Evolutionary conservation across 768 basidiomycete genomes (phyloP).

Genomic region (Collybiopsis luxurians): DNA sequence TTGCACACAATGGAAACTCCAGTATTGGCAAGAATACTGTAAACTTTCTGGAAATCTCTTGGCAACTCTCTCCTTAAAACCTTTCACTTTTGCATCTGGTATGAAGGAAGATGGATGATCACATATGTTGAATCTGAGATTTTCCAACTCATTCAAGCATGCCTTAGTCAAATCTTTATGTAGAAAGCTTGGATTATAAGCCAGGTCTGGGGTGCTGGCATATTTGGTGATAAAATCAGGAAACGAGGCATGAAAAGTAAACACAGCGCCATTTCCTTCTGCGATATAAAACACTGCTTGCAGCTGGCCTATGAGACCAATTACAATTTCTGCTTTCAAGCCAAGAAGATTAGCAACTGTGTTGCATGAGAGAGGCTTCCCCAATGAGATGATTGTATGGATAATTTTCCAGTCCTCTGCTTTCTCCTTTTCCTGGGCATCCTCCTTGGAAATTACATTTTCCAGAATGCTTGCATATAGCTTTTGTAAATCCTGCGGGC

Average conservation of each 20-base stretch:
- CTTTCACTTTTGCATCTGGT: neutral
- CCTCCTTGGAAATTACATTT: neutral
- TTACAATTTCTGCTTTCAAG: neutral
- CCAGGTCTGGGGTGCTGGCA: too few species aligned
- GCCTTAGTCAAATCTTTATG: neutral
- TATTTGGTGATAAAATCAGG: neutral
- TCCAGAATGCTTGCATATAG: neutral
- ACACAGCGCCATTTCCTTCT: neutral
- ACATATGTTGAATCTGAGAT: constrained; percentile 10
- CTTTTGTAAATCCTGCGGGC: neutral
- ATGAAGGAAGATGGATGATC: constrained; percentile 1
- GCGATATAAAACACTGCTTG: constrained; percentile 1
- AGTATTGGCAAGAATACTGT: constrained; percentile 5
- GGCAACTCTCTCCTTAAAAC: neutral
- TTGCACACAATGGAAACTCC: neutral
- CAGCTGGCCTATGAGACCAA: neutral
- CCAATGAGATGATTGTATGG: neutral
- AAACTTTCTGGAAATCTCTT: neutral
- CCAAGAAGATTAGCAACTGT: neutral
- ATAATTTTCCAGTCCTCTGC: constrained; percentile 3
- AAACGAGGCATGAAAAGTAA: constrained; percentile 4
- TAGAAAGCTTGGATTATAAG: too few species aligned
- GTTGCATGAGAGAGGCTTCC: neutral
- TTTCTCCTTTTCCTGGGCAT: too few species aligned
- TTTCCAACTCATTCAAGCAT: neutral